Evolutionary conservation across 176 grass and related monocot species (phyloP).

Genomic region (Ampelocalamus luodianensis): DNA sequence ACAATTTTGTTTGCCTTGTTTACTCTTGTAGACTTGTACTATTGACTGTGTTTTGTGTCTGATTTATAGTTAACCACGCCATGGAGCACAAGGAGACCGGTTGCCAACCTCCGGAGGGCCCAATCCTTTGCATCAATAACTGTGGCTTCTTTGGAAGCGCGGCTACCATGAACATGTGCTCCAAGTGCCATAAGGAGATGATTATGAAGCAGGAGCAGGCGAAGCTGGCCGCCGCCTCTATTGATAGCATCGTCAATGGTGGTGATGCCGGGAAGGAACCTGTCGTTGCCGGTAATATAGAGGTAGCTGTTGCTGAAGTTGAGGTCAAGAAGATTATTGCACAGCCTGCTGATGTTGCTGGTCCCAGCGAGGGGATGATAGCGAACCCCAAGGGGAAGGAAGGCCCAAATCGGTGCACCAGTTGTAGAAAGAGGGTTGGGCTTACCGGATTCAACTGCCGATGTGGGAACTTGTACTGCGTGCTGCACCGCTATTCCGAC

Average conservation of each 20-base stretch:
- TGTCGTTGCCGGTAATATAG: conserved; percentile 23
- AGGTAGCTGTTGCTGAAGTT: conserved; percentile 44
- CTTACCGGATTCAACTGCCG: conserved; percentile 88
- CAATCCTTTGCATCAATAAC: conserved; percentile 96
- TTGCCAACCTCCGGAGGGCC: conserved; percentile 77
- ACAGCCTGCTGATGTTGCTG: conserved; percentile 45
- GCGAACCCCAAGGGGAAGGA: conserved; percentile 57
- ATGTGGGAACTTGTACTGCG: conserved; percentile 84
- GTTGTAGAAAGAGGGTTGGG: conserved; percentile 79
- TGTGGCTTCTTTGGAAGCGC: conserved; percentile 93
- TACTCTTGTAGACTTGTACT: neutral
- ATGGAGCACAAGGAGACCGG: conserved; percentile 97
- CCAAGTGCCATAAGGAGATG: conserved; percentile 98
- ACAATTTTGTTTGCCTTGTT: neutral
- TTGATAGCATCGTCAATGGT: conserved; percentile 84
- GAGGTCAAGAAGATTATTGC: conserved; percentile 39
- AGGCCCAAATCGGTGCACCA: conserved; percentile 72
- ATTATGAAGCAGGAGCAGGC: conserved; percentile 73
- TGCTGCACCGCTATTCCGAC: conserved; percentile 77
- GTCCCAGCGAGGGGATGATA: conserved; percentile 28
- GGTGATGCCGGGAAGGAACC: conserved; percentile 51
- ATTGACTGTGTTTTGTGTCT: neutral
- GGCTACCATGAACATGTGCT: conserved; percentile 94
- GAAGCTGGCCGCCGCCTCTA: conserved; percentile 81
- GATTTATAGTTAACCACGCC: conserved; percentile 49